A percentile compares a stretch with the other conserved stretches of the same genome.
These are phyloP conservation scores for Ogataea minuta DNA, from an alignment of 805 yeast species.

Conservation along the genomic window DNA sequence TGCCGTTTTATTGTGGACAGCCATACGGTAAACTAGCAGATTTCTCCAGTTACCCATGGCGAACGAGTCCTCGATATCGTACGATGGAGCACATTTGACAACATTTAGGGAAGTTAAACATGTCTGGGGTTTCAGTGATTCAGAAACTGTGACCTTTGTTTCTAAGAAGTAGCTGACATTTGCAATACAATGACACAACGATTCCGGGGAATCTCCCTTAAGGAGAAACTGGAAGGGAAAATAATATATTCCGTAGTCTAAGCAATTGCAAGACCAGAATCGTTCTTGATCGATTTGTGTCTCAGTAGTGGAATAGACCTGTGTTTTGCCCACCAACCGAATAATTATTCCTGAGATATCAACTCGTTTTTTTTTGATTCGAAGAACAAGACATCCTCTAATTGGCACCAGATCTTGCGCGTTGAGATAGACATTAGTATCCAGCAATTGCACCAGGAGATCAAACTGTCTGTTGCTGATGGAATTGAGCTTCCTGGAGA, in stretches of 20 bases:
- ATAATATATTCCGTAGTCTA: constrained; percentile 22
- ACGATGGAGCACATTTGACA: constrained; percentile 16
- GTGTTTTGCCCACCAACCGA: constrained; percentile 16
- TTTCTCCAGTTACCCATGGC: constrained; percentile 35
- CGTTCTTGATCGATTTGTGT: constrained; percentile 1
- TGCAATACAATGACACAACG: constrained; percentile 23
- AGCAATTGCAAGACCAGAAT: constrained; percentile 5
- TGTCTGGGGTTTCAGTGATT: constrained; percentile 2
- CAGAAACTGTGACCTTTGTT: neutral
- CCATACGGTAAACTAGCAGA: constrained; percentile 25
- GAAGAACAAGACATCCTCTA: constrained; percentile 23
- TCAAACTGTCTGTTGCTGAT: constrained; percentile 3
- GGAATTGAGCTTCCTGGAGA: neutral
- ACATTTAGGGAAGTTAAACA: constrained; percentile 14
- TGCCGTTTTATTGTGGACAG: constrained; percentile 19
- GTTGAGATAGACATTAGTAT: constrained; percentile 14
- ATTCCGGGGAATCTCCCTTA: constrained; percentile 24
- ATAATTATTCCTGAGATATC: constrained; percentile 14
- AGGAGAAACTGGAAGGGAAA: constrained; percentile 30
- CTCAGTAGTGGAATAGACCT: neutral
- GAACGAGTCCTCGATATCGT: constrained; percentile 16
- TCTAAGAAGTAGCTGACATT: constrained; percentile 20
- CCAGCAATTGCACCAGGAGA: constrained; percentile 7
- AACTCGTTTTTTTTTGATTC: constrained; percentile 16
- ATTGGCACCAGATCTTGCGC: constrained; percentile 16